Base-by-base conservation (phyloP, 1,284 basidiomycete genomes). In the Ganoderma lingzhi region DNA sequence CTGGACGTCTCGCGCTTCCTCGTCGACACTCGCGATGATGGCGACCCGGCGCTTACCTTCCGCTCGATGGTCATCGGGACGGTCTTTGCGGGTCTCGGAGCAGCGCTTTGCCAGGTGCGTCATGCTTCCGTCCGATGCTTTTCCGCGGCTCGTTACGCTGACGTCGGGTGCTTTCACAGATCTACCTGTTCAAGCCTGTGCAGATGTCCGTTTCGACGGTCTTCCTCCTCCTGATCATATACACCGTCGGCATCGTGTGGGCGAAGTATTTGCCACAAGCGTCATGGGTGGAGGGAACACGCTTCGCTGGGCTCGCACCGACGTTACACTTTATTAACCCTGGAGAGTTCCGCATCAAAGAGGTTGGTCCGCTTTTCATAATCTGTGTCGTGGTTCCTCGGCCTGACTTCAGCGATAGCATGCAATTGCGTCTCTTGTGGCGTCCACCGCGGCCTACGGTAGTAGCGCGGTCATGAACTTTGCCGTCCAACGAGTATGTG, bases 121-220 rank as follows among this genome's bases (percentile, higher is more conserved):
- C n/a, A 42, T 39, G 19, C 35, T 15, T 44, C 2, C 28, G 3
- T 19, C 19, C 15, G 6, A 60, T 60, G 6, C 10, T 17, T 0
- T 4, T 6, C 19, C 39, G 35, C 15, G 15, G 6, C 6, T 41
- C 8, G 10, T 32, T 39, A 62, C 35, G 14, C 63, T 61, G 39
- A 8, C 23, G 37, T 9, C 32, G 35, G 39, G n/a, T 64, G 35
- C 44, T 30, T 42, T 17, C 32, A 2, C 60, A 89, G 87, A 89
- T 89, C 42, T 89, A 87, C 73, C 74, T 84, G 14, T 92, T 91
- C 80, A 91, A 92, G 74, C 90, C 90, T 0, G 79, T 88, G 1
- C 80, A 84, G 71, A 83, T 86, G 67, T 64, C 77, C 0, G 86
- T 91, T 37, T 87, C 85, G 0, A 84, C 86, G 0, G 86, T 90